These are phyloP conservation scores for Cystobasidiopsis lactophilus DNA, from an alignment of 768 basidiomycete species.

Conservation along the genomic window DNA sequence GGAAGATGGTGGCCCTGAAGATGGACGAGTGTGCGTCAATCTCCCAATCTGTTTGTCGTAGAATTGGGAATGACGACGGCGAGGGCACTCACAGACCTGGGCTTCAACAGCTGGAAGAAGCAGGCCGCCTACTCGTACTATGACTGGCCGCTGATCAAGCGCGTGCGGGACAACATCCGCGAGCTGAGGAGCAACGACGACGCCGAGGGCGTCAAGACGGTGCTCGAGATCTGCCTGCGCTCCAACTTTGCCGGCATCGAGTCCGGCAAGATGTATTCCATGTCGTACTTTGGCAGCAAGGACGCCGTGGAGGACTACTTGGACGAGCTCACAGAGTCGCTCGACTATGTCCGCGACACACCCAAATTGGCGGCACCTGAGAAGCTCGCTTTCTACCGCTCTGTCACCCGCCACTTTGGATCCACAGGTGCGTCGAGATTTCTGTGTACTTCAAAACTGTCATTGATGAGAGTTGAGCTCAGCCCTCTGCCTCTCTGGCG, in stretches of 20 bases:
- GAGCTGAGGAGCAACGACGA: slow-evolving; percentile 51
- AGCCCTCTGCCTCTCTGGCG: slow-evolving; percentile 90
- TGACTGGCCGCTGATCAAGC: slow-evolving; percentile 57
- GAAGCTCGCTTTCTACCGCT: slow-evolving; percentile 78
- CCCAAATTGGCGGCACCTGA: slow-evolving; percentile 52
- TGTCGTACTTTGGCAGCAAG: slow-evolving; percentile 88
- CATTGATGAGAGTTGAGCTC: neutral
- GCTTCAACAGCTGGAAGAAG: slow-evolving; percentile 76
- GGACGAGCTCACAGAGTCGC: slow-evolving; percentile 48
- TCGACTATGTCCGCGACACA: slow-evolving; percentile 50
- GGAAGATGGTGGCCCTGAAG: slow-evolving; percentile 57
- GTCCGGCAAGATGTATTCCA: slow-evolving; percentile 14
- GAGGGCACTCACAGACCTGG: slow-evolving; percentile 25
- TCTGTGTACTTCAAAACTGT: neutral
- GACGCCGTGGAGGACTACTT: neutral
- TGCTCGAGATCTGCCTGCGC: slow-evolving; percentile 65
- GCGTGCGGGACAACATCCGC: slow-evolving; percentile 13
- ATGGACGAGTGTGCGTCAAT: slow-evolving; percentile 60
- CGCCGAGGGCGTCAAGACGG: slow-evolving; percentile 62
- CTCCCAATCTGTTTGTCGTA: no score
- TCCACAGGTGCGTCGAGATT: slow-evolving; percentile 29
- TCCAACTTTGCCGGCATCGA: slow-evolving; percentile 66
- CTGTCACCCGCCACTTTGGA: slow-evolving; percentile 69
- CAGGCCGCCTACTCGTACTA: slow-evolving; percentile 69
- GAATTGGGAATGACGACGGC: neutral